These are phyloP conservation scores for Fusarium sp. DNA, from an alignment of 2,329 filamentous ascomycete species.

Conservation along the genomic window DNA sequence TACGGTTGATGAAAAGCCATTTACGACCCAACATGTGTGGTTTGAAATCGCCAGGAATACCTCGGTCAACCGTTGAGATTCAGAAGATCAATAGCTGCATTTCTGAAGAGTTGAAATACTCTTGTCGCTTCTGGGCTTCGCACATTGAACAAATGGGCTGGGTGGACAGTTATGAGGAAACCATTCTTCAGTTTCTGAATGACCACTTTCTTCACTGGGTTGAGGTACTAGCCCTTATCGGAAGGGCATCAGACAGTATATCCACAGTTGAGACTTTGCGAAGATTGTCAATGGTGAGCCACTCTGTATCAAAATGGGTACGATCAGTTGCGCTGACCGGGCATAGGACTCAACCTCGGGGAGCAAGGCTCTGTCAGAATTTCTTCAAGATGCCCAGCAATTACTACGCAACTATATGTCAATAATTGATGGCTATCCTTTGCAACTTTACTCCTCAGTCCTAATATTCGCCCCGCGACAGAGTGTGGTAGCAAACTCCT, in stretches of 20 bases:
- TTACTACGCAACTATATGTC: neutral
- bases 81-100: neutral
- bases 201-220: neutral
- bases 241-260: neutral
- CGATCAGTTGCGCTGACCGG: too few relatives aligned
- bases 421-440: neutral
- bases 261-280: neutral
- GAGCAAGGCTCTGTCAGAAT: neutral
- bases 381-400: neutral
- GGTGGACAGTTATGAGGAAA: neutral
- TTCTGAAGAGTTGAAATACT: neutral
- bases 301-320: too few relatives aligned
- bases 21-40: neutral
- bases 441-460: neutral
- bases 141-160: neutral
- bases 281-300: neutral
- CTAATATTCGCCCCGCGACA: neutral
- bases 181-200: neutral
- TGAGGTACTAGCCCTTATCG: neutral
- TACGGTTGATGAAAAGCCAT: neutral
- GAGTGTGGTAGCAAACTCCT: neutral
- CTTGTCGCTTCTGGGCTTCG: neutral
- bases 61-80: neutral
- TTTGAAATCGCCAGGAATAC: neutral
- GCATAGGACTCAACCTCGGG: neutral